A percentile compares a stretch with the other conserved stretches of the same genome.
Conservation (phyloP, 2,329 filamentous ascomycete genomes). For the Magnaporthiopsis incrustans region DNA sequence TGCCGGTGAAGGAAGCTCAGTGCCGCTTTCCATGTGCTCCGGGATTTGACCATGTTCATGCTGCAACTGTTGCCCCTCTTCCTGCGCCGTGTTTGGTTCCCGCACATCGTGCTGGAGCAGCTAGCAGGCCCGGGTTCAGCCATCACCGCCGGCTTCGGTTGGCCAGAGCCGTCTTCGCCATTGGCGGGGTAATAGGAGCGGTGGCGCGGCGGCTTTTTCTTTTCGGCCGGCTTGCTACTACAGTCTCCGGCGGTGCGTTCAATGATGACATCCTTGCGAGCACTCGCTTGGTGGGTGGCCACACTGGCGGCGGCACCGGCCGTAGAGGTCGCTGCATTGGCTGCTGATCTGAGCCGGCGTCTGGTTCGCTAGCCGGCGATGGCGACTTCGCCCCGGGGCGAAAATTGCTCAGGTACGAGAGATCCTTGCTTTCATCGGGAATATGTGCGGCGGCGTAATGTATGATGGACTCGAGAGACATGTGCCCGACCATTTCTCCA, state of each 20-base stretch:
- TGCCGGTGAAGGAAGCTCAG: background rate
- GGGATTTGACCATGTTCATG: background rate
- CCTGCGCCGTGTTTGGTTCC: background rate
- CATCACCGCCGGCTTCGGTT: background rate
- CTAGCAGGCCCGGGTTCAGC: background rate
- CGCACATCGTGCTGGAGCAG: background rate
- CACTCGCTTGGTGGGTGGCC: background rate
- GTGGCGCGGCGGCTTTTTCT: background rate
- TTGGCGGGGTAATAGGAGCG: background rate
- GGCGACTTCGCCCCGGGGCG: background rate
- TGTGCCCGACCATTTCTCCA: background rate
- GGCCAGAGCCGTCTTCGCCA: background rate
- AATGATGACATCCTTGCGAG: background rate
- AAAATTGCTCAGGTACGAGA: background rate
- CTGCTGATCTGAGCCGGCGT: background rate
- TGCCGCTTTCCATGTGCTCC: background rate
- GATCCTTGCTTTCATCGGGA: conserved; percentile 2
- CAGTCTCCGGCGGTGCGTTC: background rate
- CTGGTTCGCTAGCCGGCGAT: background rate
- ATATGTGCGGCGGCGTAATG: background rate
- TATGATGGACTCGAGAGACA: background rate
- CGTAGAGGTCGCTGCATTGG: background rate
- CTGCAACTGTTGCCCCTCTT: background rate
- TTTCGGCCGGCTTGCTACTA: background rate
- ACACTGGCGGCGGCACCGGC: background rate